Percentiles rank a stretch among this genome's conserved stretches.
Evolutionary conservation across 768 basidiomycete species (phyloP).

Genomic region (Russula griseocarnosa): DNA sequence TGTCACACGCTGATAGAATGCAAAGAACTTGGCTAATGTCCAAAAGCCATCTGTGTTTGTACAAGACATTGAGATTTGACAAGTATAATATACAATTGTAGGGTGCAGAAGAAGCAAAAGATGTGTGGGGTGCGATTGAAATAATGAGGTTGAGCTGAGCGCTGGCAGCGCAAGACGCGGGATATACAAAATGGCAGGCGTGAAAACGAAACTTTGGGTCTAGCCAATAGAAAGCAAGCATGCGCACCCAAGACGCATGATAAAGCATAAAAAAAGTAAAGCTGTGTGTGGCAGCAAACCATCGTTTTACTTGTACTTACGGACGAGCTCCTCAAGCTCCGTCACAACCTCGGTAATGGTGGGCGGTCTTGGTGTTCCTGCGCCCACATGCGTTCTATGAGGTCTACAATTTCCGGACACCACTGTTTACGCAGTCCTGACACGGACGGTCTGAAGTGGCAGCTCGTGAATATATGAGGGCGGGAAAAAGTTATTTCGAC

Average conservation of each 20-base stretch:
- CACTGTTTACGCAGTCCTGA: conserved; percentile 80
- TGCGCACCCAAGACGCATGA: conserved; percentile 5
- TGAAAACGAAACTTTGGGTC: conserved; percentile 5
- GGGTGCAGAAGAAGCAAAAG: conserved; percentile 14
- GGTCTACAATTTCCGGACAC: conserved; percentile 85
- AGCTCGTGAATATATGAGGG: conserved; percentile 26
- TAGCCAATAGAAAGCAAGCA: conserved; percentile 5
- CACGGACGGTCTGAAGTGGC: conserved; percentile 60
- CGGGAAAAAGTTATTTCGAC: background rate
- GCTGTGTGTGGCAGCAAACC: background rate
- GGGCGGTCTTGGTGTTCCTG: conserved; percentile 88
- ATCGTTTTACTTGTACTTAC: conserved; percentile 22
- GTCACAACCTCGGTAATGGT: conserved; percentile 87
- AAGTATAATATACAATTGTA: conserved; percentile 23
- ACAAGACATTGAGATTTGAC: conserved; percentile 20
- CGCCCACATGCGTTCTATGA: conserved; percentile 94
- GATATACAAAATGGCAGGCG: conserved; percentile 20
- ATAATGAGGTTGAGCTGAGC: conserved; percentile 16
- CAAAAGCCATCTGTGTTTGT: background rate
- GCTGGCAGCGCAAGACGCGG: conserved; percentile 20
- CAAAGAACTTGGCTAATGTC: background rate
- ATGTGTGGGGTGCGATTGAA: conserved; percentile 15
- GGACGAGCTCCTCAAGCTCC: conserved; percentile 61
- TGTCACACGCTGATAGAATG: background rate
- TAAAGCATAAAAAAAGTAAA: conserved; percentile 16